Percentiles rank a stretch among this genome's conserved stretches.
These are phyloP conservation scores for Boletus insuetus DNA, from an alignment of 768 basidiomycete species.

Conservation along the genomic window DNA sequence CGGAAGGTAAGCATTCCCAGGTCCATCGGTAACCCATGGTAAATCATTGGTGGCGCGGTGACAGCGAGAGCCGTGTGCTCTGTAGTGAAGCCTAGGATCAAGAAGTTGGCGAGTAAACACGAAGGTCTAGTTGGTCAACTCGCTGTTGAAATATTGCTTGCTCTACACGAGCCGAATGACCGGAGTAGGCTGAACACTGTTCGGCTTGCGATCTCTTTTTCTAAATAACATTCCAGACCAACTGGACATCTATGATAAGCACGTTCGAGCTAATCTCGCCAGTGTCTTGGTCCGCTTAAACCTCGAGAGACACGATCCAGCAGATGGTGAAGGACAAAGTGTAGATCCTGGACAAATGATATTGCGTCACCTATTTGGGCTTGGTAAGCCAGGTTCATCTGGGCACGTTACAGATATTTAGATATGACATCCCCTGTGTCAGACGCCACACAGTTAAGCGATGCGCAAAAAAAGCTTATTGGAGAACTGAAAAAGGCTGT, in stretches of 20 bases:
- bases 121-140: conserved; percentile 15
- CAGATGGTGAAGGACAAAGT: not conserved
- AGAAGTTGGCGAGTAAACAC: conserved; percentile 9
- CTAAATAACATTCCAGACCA: not conserved
- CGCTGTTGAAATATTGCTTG: conserved; percentile 20
- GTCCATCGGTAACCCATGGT: not conserved
- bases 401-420: not conserved
- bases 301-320: not conserved
- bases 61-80: not conserved
- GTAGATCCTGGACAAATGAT: not conserved
- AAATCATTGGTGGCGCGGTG: not conserved
- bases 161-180: conserved; percentile 3
- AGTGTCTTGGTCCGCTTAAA: conserved; percentile 9
- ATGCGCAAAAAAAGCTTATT: conserved; percentile 10
- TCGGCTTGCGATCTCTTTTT: not conserved
- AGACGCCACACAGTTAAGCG: conserved; percentile 4
- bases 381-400: conserved; percentile 6
- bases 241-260: conserved; percentile 4
- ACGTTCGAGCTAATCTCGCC: conserved; percentile 19
- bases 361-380: conserved; percentile 17
- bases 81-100: conserved; percentile 12
- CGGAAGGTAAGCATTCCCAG: conserved; percentile 10
- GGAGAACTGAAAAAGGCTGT: conserved; percentile 5
- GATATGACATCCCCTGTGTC: not conserved
- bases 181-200: not conserved